These are phyloP conservation scores for Pseudogymnoascus sp. DNA, from an alignment of 2,329 filamentous ascomycete genomes.

Conservation along the genomic window DNA sequence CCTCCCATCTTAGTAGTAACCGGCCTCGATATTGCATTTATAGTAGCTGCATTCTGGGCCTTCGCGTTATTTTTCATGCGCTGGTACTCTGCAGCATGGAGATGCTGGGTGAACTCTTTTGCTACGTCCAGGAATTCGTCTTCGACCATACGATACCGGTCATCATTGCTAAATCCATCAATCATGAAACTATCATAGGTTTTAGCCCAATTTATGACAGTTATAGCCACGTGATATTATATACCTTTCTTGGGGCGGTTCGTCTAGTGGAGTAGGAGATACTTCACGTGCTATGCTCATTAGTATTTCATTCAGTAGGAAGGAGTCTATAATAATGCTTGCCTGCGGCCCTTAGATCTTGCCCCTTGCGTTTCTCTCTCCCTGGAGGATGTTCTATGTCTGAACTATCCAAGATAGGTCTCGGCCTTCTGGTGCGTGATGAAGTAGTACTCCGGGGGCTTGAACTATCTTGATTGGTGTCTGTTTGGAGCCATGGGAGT, in stretches of 20 bases:
- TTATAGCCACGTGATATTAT: not conserved
- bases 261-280: not conserved
- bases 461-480: not conserved
- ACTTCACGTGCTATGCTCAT: not conserved
- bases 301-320: not conserved
- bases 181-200: constrained; percentile 42
- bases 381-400: not conserved
- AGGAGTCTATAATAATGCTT: not conserved
- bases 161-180: constrained; percentile 58
- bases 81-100: constrained; percentile 71
- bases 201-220: not conserved
- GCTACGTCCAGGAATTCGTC: constrained; percentile 67
- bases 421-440: not conserved
- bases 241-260: not conserved
- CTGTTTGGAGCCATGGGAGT: constrained; percentile 1
- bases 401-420: constrained; percentile 3
- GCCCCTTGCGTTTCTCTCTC: not conserved
- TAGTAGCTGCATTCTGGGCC: constrained; percentile 43
- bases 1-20: constrained; percentile 29
- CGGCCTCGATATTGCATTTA: constrained; percentile 33
- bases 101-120: constrained; percentile 62
- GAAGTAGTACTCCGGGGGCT: not conserved
- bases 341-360: not conserved
- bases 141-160: constrained; percentile 74
- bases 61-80: constrained; percentile 54